These are phyloP conservation scores for Limnomonas spitsbergensis DNA, from an alignment of 139 green algal genomes.

Conservation along the genomic window DNA sequence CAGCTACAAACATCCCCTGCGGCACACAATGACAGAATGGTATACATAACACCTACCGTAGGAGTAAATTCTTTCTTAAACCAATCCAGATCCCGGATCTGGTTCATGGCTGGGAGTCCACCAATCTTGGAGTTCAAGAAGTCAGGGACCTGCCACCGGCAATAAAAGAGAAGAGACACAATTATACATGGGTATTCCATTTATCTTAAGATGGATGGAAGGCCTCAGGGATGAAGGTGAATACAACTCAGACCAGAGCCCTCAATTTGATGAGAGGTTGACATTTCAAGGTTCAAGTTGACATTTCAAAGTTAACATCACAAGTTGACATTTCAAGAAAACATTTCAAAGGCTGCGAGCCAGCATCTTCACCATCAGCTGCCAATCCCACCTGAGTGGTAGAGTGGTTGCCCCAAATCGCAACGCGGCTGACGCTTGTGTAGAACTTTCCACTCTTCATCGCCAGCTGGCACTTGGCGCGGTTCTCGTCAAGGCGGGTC, in stretches of 20 bases:
- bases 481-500: conserved; percentile 75
- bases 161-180: too few relatives aligned
- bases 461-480: conserved; percentile 91
- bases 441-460: conserved; percentile 87
- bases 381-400: conserved; percentile 75
- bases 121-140: conserved; percentile 90
- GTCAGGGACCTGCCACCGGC: conserved; percentile 86
- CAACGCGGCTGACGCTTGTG: conserved; percentile 75
- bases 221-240: neutral
- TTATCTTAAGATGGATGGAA: too few relatives aligned
- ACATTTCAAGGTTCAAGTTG: too few relatives aligned
- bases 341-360: too few relatives aligned
- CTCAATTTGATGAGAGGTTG: too few relatives aligned
- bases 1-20: too few relatives aligned
- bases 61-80: conserved; percentile 87
- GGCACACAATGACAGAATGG: too few relatives aligned
- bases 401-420: conserved; percentile 94
- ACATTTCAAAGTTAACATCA: too few relatives aligned
- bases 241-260: too few relatives aligned
- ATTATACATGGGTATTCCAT: too few relatives aligned
- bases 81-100: conserved; percentile 68
- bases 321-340: too few relatives aligned
- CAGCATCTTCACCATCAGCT: conserved; percentile 2
- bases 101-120: conserved; percentile 65
- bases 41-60: conserved; percentile 44